Conservation (phyloP, 2,329 filamentous ascomycete genomes). For the Colletotrichum lupini region DNA sequence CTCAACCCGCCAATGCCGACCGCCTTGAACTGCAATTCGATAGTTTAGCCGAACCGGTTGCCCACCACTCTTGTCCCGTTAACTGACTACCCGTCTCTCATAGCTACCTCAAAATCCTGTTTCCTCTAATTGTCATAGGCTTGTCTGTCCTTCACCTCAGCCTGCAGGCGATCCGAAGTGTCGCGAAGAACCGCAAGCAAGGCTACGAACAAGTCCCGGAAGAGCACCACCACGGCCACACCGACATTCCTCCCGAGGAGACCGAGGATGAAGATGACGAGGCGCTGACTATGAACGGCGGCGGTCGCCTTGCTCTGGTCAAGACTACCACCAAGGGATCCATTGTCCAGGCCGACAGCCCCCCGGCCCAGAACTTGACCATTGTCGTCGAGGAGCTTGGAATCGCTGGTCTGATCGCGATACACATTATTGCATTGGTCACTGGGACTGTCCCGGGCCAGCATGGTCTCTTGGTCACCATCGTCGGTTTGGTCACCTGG, state of each 20-base stretch:
- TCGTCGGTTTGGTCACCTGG: constrained; percentile 80
- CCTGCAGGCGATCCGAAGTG: constrained; percentile 65
- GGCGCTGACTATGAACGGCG: constrained; percentile 62
- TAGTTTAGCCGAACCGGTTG: neutral
- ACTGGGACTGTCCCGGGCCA: constrained; percentile 66
- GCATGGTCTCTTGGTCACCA: constrained; percentile 68
- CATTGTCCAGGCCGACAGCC: constrained; percentile 77
- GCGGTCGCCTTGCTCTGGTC: constrained; percentile 66
- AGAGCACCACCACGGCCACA: constrained; percentile 57
- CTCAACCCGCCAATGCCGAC: neutral
- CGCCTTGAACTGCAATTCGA: neutral
- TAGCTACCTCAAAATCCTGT: constrained; percentile 82
- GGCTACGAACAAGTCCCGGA: constrained; percentile 68
- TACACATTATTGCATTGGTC: constrained; percentile 74
- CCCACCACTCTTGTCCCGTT: neutral
- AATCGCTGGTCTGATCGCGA: constrained; percentile 75
- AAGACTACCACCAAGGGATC: constrained; percentile 73
- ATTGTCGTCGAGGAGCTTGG: constrained; percentile 81
- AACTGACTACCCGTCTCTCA: constrained; percentile 25
- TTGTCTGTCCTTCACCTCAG: constrained; percentile 77
- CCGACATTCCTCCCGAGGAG: constrained; percentile 61
- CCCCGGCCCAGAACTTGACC: constrained; percentile 76
- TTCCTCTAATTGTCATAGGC: constrained; percentile 78
- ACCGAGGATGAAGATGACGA: constrained; percentile 68
- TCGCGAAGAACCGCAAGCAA: constrained; percentile 59